Base-by-base conservation (phyloP, 352 stramenopile genomes). In the Pythium brachiatum region DNA sequence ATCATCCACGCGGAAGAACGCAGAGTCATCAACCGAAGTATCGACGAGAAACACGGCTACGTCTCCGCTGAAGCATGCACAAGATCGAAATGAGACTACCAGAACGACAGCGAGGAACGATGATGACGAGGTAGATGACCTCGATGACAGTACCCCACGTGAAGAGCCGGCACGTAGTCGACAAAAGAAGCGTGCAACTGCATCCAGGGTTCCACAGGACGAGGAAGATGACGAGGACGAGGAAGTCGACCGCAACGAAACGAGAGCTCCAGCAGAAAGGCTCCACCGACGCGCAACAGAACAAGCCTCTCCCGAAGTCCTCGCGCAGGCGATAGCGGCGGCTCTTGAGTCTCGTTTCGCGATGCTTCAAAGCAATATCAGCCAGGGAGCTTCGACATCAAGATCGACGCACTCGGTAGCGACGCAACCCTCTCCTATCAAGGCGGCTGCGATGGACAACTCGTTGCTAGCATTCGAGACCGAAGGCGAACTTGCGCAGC, bases 401-500 rank as follows among this genome's bases (percentile, higher is more conserved):
- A 53, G 21, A 41, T 27, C 38, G 27, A 58, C 53, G 3, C 53
- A 55, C 2, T 57, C 54, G n/a, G 53, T 58, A 16, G 44, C 53
- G 21, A 68, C 51, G 16, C 36, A 64, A 36, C 50, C 51, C 20
- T 62, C 55, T 18, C 57, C 57, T 32, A 4, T 18, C 2, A 66
- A 70, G 47, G 34, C 46, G 8, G 31, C 39, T 38, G 7, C 32
- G 18, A 60, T 64, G 39, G 47, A 64, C 16, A 62, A 48, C 11
- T 56, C 61, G 3, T 20, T 52, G 15, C 25, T 72, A 36, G 69
- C 69, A 3, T 79, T 90, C 53, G 79, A 85, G 51, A 86, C 65
- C 15, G 72, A 92, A 44, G 72, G 78, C 1, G 75, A 86, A 44
- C 75, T 92, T 59, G 56, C 78, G 1, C 66, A 78, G 57, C 75